Evolutionary conservation across 805 yeast genomes (phyloP).

Genomic region (Metschnikowia aberdeeniae): DNA sequence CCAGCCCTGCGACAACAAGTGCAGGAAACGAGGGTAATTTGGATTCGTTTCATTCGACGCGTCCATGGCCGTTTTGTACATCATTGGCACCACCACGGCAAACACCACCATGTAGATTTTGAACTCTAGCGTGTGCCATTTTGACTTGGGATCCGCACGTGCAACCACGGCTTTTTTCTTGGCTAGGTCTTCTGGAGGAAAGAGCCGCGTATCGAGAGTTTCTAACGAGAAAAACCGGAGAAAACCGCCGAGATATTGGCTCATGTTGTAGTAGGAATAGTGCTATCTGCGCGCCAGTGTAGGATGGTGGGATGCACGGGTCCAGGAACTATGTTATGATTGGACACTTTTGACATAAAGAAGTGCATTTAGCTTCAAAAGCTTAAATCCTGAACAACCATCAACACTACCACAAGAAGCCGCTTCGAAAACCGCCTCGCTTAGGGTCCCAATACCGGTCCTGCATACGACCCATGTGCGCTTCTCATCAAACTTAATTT

Average conservation of each 20-base stretch:
- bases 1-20: slow-evolving; percentile 79
- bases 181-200: slow-evolving; percentile 32
- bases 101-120: slow-evolving; percentile 61
- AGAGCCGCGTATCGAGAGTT: slow-evolving; percentile 48
- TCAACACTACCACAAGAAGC: too few species aligned
- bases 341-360: too few species aligned
- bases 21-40: slow-evolving; percentile 61
- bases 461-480: too few species aligned
- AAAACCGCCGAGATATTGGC: slow-evolving; percentile 10
- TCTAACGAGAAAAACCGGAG: slow-evolving; percentile 46
- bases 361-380: too few species aligned
- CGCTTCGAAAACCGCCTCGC: too few species aligned
- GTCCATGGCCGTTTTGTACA: slow-evolving; percentile 77
- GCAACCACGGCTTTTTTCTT: slow-evolving; percentile 30
- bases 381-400: too few species aligned
- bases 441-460: too few species aligned
- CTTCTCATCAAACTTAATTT: neutral
- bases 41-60: slow-evolving; percentile 74
- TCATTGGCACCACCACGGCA: slow-evolving; percentile 68
- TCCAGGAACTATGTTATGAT: too few species aligned
- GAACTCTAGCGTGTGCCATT: slow-evolving; percentile 80
- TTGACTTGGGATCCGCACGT: slow-evolving; percentile 41
- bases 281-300: neutral
- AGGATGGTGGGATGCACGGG: neutral
- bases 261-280: neutral